Evolutionary conservation across 2,329 filamentous ascomycete genomes (phyloP).

Genomic region (Microsporum canis): DNA sequence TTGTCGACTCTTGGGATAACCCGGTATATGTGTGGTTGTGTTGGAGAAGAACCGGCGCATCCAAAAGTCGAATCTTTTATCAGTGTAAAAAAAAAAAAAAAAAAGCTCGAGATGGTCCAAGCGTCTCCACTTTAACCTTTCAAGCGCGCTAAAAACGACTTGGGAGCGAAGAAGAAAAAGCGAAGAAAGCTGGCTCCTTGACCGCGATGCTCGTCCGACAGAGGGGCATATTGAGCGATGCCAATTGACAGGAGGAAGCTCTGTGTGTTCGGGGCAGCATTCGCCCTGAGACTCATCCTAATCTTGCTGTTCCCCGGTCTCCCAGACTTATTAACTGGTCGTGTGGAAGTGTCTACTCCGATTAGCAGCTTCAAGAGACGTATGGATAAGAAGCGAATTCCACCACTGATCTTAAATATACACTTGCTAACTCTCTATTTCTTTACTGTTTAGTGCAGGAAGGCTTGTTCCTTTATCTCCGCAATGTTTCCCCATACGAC

Average conservation of each 20-base stretch:
- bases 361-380: constrained; percentile 96
- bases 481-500: constrained; percentile 94
- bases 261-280: constrained; percentile 62
- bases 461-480: constrained; percentile 87
- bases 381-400: constrained; percentile 37
- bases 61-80: neutral
- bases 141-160: neutral
- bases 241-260: constrained; percentile 48
- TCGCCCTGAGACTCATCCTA: constrained; percentile 65
- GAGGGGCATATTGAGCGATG: constrained; percentile 29
- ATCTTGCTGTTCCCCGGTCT: constrained; percentile 72
- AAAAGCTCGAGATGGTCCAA: constrained; percentile 12
- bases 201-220: neutral
- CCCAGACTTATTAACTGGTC: constrained; percentile 72
- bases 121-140: constrained; percentile 5
- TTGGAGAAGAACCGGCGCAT: neutral
- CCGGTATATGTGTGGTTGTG: neutral
- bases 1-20: constrained; percentile 19
- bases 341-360: constrained; percentile 93
- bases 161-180: neutral
- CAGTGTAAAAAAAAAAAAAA: constrained; percentile 3
- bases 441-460: constrained; percentile 61
- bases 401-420: constrained; percentile 6
- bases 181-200: neutral
- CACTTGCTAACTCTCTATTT: constrained; percentile 6